These are phyloP conservation scores for Letharia lupina DNA, from an alignment of 495 filamentous ascomycete genomes.

Conservation along the genomic window DNA sequence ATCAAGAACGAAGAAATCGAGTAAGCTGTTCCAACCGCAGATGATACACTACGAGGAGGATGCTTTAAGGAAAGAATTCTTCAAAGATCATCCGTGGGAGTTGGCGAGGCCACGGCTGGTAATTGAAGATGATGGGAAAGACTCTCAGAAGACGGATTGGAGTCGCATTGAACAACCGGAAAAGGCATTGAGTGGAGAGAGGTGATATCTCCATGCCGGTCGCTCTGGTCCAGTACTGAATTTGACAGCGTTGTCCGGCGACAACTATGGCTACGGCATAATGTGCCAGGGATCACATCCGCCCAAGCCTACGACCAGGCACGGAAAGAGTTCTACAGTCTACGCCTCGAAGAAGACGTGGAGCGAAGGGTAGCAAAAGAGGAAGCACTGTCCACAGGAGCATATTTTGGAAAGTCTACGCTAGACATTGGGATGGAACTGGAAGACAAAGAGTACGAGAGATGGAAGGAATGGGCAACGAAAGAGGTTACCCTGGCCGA, in stretches of 20 bases:
- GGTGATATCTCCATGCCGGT: conserved; percentile 12
- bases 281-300: conserved; percentile 49
- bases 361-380: conserved; percentile 77
- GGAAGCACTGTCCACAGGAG: conserved; percentile 78
- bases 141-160: conserved; percentile 69
- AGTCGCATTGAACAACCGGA: conserved; percentile 68
- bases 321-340: conserved; percentile 80
- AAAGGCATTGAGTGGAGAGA: conserved; percentile 62
- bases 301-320: conserved; percentile 75
- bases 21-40: conserved; percentile 71
- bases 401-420: conserved; percentile 68
- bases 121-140: conserved; percentile 77
- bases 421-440: conserved; percentile 72
- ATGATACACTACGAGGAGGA: conserved; percentile 80
- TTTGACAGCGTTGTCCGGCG: conserved; percentile 77
- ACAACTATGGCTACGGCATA: conserved; percentile 73
- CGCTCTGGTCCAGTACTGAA: conserved; percentile 22
- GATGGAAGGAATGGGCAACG: conserved; percentile 75
- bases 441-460: conserved; percentile 67
- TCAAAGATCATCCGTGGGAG: conserved; percentile 93
- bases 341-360: conserved; percentile 74
- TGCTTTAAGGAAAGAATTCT: conserved; percentile 69
- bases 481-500: conserved; percentile 40
- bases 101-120: conserved; percentile 79
- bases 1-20: conserved; percentile 52